These are phyloP conservation scores for Xylariales sp. DNA, from an alignment of 2,329 filamentous ascomycete genomes.

Conservation along the genomic window DNA sequence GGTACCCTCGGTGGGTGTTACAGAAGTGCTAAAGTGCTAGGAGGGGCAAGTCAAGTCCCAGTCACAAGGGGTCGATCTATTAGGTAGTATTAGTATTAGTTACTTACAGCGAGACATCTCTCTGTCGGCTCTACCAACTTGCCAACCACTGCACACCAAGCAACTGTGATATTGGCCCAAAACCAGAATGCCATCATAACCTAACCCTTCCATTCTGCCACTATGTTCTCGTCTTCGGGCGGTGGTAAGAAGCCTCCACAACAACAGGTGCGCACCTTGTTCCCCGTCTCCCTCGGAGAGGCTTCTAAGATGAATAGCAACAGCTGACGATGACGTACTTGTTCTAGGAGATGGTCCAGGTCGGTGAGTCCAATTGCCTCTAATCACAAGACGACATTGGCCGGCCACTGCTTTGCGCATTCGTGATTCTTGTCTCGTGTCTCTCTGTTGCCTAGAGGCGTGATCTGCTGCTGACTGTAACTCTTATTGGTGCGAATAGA, in stretches of 20 bases:
- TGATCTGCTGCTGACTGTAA: slow-evolving; percentile 24
- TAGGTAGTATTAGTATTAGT: neutral
- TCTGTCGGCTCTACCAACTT: slow-evolving; percentile 14
- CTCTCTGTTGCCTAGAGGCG: neutral
- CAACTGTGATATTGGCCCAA: slow-evolving; percentile 26
- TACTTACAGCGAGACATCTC: slow-evolving; percentile 4
- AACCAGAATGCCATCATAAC: slow-evolving; percentile 46
- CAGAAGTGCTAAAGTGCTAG: neutral
- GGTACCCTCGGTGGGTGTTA: no score
- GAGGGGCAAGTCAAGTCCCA: slow-evolving; percentile 22
- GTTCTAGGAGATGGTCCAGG: slow-evolving; percentile 93
- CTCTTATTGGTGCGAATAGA: slow-evolving; percentile 55
- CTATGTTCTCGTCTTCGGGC: slow-evolving; percentile 74
- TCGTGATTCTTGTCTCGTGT: neutral
- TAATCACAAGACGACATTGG: slow-evolving; percentile 23
- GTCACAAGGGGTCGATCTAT: neutral
- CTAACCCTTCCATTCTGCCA: slow-evolving; percentile 47
- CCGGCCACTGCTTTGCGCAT: slow-evolving; percentile 31
- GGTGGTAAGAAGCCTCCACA: slow-evolving; percentile 76
- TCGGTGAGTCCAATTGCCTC: slow-evolving; percentile 73
- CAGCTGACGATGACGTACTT: slow-evolving; percentile 59
- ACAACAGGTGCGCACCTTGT: slow-evolving; percentile 72
- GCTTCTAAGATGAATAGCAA: slow-evolving; percentile 1
- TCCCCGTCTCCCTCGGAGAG: slow-evolving; percentile 9
- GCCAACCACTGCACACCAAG: slow-evolving; percentile 9